Percentiles rank a stretch among this genome's conserved stretches.
These are phyloP conservation scores for Sporothrix pallida DNA, from an alignment of 2,329 filamentous ascomycete genomes.

Conservation along the genomic window DNA sequence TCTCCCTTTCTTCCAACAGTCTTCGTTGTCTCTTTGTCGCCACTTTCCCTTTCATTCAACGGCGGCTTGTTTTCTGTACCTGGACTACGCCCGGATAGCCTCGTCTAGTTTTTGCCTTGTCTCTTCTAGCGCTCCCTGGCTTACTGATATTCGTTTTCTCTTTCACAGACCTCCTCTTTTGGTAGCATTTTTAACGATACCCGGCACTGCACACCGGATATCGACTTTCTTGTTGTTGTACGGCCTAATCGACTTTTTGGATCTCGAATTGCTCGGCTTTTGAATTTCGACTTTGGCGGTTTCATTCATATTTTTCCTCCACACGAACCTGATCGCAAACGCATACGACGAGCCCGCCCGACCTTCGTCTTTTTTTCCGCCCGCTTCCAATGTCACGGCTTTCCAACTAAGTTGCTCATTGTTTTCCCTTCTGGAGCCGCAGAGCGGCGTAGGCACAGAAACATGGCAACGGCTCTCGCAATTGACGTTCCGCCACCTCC, in stretches of 20 bases:
- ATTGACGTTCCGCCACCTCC: slow-evolving; percentile 29
- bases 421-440: slow-evolving; percentile 51
- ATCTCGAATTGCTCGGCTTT: neutral
- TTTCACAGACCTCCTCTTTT: neutral
- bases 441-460: slow-evolving; percentile 51
- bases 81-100: slow-evolving; percentile 18
- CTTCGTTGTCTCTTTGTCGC: neutral
- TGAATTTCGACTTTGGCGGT: neutral
- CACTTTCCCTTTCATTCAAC: neutral
- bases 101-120: slow-evolving; percentile 24
- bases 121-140: slow-evolving; percentile 25
- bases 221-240: neutral
- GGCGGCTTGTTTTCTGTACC: neutral
- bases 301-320: neutral
- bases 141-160: slow-evolving; percentile 28
- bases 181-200: slow-evolving; percentile 16
- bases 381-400: slow-evolving; percentile 48
- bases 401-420: slow-evolving; percentile 49
- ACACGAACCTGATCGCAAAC: neutral
- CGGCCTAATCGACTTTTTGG: neutral
- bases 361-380: neutral
- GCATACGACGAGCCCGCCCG: neutral
- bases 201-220: neutral
- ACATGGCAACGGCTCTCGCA: slow-evolving; percentile 45
- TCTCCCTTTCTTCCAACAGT: slow-evolving; percentile 24